phyloP scores from a whole-genome alignment of 176 grass and related monocot species.

The Eragrostis nindensis region DNA sequence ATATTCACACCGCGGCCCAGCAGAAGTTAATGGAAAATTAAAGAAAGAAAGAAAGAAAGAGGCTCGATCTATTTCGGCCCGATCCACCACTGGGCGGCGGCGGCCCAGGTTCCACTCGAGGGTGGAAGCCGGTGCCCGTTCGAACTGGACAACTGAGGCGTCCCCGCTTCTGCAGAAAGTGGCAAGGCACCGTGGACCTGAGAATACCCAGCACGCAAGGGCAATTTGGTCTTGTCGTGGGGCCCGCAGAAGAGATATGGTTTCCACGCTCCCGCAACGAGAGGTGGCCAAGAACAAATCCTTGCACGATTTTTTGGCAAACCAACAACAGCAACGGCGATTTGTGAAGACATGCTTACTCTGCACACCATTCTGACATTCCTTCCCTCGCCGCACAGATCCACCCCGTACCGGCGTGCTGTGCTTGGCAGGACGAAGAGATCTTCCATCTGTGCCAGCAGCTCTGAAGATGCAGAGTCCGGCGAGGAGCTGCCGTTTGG shows the following conservation, averaged over 20 bases:
- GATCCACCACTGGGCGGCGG: conserved; percentile 2
- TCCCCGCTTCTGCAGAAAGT: no score
- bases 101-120: no score
- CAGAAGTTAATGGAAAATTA: no score
- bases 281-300: conserved; percentile 41
- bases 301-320: conserved; percentile 25
- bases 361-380: conserved; percentile 59
- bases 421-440: conserved; percentile 40
- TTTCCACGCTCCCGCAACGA: conserved; percentile 40
- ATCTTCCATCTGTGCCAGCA: conserved; percentile 39
- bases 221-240: conserved; percentile 45
- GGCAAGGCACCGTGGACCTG: conserved; percentile 42
- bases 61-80: neutral
- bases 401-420: conserved; percentile 14
- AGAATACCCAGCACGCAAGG: conserved; percentile 47
- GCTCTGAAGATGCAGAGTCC: conserved; percentile 50
- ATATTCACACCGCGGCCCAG: no score
- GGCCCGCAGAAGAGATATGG: conserved; percentile 46
- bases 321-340: conserved; percentile 42
- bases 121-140: no score
- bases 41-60: neutral
- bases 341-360: conserved; percentile 54
- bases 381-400: conserved; percentile 50
- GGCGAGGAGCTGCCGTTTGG: conserved; percentile 38
- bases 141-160: neutral